Percentiles rank a stretch among this genome's conserved stretches.
These are phyloP conservation scores for Lasiosphaeris hirsuta DNA, from an alignment of 495 filamentous ascomycete genomes.

Conservation along the genomic window DNA sequence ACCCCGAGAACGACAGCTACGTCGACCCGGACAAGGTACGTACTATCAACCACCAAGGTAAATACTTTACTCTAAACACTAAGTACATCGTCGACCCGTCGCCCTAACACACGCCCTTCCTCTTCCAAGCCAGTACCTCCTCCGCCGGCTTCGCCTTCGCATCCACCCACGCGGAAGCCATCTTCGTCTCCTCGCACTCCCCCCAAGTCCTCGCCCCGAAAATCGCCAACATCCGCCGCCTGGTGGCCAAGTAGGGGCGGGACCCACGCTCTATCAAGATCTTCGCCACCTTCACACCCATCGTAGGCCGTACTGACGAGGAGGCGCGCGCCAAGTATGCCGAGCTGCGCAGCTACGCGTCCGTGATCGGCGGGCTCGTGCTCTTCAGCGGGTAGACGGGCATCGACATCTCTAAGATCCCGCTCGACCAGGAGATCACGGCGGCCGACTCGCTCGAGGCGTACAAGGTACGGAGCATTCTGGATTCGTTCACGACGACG, in stretches of 20 bases:
- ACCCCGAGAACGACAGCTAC: constrained; percentile 51
- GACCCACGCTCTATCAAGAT: constrained; percentile 58
- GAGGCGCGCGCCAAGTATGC: constrained; percentile 53
- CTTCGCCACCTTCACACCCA: constrained; percentile 56
- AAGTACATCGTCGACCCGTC: constrained; percentile 58
- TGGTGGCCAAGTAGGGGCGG: constrained; percentile 49
- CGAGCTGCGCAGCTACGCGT: constrained; percentile 50
- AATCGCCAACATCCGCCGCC: constrained; percentile 52
- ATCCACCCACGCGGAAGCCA: constrained; percentile 59
- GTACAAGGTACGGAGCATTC: constrained; percentile 48
- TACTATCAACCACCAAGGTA: constrained; percentile 57
- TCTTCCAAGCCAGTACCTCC: constrained; percentile 64
- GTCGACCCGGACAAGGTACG: constrained; percentile 54
- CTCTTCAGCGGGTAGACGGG: constrained; percentile 62
- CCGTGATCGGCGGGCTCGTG: constrained; percentile 54
- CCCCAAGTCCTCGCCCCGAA: constrained; percentile 49
- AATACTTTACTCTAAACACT: constrained; percentile 52
- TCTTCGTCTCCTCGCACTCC: constrained; percentile 59
- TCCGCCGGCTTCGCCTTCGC: constrained; percentile 56
- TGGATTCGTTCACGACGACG: constrained; percentile 50
- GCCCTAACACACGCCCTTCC: constrained; percentile 60
- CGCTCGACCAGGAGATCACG: constrained; percentile 55
- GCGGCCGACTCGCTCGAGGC: constrained; percentile 51
- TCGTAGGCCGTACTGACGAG: constrained; percentile 55
- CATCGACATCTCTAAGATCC: constrained; percentile 56